These are phyloP conservation scores for Venturia aucupariae DNA, from an alignment of 2,329 filamentous ascomycete genomes.

Conservation along the genomic window DNA sequence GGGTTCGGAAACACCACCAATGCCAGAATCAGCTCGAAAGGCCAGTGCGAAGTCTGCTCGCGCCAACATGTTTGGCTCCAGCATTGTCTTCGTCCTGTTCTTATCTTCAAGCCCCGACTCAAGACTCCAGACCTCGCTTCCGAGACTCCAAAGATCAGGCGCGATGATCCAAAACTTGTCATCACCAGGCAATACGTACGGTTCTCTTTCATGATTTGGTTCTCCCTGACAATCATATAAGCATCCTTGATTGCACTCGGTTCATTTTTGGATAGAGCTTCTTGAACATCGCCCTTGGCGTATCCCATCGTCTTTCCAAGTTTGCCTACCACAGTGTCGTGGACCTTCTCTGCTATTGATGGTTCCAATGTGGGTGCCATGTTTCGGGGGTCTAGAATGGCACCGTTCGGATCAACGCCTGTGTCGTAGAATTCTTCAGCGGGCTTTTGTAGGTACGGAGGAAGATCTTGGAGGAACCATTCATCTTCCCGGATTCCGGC, in stretches of 20 bases:
- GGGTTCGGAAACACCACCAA: neutral
- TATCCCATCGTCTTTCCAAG: constrained; percentile 98
- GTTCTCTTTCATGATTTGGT: constrained; percentile 92
- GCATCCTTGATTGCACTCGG: constrained; percentile 98
- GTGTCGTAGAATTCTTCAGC: constrained; percentile 90
- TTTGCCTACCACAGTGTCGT: constrained; percentile 88
- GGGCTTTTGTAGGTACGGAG: constrained; percentile 76
- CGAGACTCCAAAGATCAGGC: neutral
- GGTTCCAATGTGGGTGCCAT: constrained; percentile 67
- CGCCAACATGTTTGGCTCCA: neutral
- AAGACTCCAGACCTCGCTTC: neutral
- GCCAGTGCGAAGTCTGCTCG: neutral
- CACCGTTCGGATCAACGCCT: constrained; percentile 85
- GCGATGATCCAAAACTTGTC: too few relatives aligned
- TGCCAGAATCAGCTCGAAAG: neutral
- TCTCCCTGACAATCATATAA: constrained; percentile 95
- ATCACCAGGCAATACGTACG: constrained; percentile 51
- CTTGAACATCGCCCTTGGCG: constrained; percentile 86
- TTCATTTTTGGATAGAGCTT: constrained; percentile 82
- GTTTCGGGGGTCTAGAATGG: constrained; percentile 66
- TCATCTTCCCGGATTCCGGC: constrained; percentile 86
- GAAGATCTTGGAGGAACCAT: constrained; percentile 86
- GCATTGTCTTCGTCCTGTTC: neutral
- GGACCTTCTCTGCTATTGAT: constrained; percentile 75
- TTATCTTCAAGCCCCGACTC: neutral